phyloP scores from a whole-genome alignment of 2,329 filamentous ascomycete genomes.

The Xylaria hypoxylon region DNA sequence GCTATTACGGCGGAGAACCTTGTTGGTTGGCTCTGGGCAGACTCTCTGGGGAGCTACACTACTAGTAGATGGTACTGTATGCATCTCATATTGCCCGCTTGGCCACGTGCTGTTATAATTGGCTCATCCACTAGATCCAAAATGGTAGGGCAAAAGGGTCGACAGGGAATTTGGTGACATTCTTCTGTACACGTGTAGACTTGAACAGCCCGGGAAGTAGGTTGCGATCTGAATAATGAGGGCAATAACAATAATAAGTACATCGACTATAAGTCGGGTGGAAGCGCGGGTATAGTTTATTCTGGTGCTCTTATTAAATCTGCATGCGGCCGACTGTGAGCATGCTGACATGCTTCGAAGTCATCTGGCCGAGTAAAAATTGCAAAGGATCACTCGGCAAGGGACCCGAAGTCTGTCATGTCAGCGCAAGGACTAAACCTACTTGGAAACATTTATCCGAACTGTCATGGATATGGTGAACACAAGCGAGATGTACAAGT shows the following conservation, averaged over 20 bases:
- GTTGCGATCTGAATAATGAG: neutral
- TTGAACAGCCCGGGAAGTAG: neutral
- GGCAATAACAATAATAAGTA: neutral
- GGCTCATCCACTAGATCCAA: slow-evolving; percentile 20
- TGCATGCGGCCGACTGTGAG: slow-evolving; percentile 24
- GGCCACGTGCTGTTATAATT: slow-evolving; percentile 37
- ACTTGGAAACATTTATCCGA: slow-evolving; percentile 22
- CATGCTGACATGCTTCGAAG: slow-evolving; percentile 26
- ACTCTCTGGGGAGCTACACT: slow-evolving; percentile 7
- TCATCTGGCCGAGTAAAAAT: slow-evolving; percentile 26
- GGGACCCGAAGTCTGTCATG: slow-evolving; percentile 26
- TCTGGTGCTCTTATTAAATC: slow-evolving; percentile 6
- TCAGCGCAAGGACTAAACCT: slow-evolving; percentile 32
- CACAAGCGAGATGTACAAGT: slow-evolving; percentile 23
- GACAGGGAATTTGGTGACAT: neutral
- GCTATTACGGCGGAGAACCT: slow-evolving; percentile 27
- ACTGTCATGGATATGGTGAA: slow-evolving; percentile 16
- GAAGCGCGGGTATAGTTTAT: neutral
- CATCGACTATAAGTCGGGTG: neutral
- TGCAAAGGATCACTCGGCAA: slow-evolving; percentile 33
- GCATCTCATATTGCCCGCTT: slow-evolving; percentile 34
- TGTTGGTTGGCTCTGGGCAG: slow-evolving; percentile 5
- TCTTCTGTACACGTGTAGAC: slow-evolving; percentile 1
- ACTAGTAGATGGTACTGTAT: slow-evolving; percentile 4
- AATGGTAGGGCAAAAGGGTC: neutral